Percentiles rank a stretch among this genome's conserved stretches.
Evolutionary conservation across 345 rosid species (phyloP).

Genomic region (Eucalyptus leucophloia): DNA sequence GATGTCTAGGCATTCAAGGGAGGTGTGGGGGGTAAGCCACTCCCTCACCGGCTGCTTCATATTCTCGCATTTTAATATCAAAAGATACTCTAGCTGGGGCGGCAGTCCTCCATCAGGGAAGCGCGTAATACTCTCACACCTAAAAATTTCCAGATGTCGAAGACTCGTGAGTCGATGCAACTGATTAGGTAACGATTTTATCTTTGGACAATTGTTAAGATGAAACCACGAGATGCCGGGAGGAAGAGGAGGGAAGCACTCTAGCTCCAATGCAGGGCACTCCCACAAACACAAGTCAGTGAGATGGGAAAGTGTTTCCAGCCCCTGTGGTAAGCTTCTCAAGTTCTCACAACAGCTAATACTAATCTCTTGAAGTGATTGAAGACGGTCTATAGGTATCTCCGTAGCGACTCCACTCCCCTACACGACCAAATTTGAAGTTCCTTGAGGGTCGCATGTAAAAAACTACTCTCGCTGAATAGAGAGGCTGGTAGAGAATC

Average conservation of each 20-base stretch:
- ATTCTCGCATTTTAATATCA: accelerated
- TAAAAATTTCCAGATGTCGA: accelerated
- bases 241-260: not conserved
- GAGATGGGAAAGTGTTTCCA: not conserved
- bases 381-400: not conserved
- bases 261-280: not conserved
- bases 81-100: accelerated
- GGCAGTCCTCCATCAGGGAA: not conserved
- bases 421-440: accelerated
- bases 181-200: not conserved
- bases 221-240: accelerated
- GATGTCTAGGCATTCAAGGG: accelerated
- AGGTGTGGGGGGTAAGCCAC: accelerated
- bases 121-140: not conserved
- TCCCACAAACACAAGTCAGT: accelerated
- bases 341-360: accelerated
- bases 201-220: accelerated
- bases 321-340: not conserved
- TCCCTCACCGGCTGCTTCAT: not conserved
- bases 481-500: accelerated
- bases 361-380: accelerated
- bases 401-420: not conserved
- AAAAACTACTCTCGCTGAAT: not conserved
- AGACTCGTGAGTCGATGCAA: not conserved
- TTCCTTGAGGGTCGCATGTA: accelerated